Evolutionary conservation across 371 early-diverging fungal species (phyloP).

Genomic region (Actinomucor elegans): DNA sequence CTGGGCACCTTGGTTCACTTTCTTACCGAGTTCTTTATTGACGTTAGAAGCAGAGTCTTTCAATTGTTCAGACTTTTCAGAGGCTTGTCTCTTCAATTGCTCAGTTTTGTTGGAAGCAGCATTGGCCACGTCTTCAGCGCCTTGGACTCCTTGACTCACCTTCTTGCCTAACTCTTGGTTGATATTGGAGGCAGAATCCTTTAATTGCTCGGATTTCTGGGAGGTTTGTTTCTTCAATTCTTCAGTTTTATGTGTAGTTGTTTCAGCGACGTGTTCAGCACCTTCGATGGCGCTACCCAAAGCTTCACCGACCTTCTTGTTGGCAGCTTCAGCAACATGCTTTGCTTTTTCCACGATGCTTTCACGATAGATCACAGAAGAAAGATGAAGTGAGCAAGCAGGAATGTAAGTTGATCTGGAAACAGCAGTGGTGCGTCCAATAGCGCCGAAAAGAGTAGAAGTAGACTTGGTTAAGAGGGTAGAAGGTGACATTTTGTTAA

Average conservation of each 20-base stretch:
- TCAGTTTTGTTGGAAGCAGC: constrained; percentile 13
- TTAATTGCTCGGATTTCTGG: background rate
- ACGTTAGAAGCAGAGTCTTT: constrained; percentile 5
- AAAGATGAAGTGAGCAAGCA: constrained; percentile 15
- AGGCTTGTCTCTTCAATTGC: constrained; percentile 8
- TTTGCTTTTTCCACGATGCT: constrained; percentile 28
- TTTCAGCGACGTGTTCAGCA: constrained; percentile 13
- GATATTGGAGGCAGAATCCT: constrained; percentile 7
- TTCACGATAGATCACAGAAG: constrained; percentile 14
- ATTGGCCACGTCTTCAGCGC: constrained; percentile 9
- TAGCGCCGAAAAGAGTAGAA: constrained; percentile 10
- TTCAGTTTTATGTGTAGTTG: constrained; percentile 12
- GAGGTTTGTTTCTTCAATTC: constrained; percentile 12
- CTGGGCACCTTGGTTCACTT: constrained; percentile 10
- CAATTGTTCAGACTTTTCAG: background rate
- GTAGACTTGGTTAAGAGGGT: constrained; percentile 13
- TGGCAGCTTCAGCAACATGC: constrained; percentile 20
- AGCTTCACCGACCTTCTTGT: constrained; percentile 18
- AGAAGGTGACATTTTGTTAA: constrained; percentile 12
- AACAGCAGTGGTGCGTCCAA: constrained; percentile 12
- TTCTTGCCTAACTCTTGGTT: constrained; percentile 20
- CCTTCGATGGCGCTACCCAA: constrained; percentile 11
- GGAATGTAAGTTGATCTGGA: constrained; percentile 9
- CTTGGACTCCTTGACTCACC: constrained; percentile 9
- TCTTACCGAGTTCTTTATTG: constrained; percentile 5